A percentile compares a stretch with the other conserved stretches of the same genome.
Conservation (phyloP, 306 rosid genomes). For the Ceratonia siliqua region DNA sequence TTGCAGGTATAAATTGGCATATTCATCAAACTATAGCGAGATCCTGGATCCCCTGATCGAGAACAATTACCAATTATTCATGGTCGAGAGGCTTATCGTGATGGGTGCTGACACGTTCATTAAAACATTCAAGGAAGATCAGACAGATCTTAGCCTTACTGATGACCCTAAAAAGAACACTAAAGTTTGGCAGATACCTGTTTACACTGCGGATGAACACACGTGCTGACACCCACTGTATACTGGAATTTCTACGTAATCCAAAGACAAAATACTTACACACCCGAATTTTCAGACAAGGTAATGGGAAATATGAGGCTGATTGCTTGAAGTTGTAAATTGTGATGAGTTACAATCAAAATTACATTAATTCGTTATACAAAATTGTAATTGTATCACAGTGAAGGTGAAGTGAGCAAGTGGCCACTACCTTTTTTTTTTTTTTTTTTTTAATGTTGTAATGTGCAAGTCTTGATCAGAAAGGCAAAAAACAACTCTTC, state of each 20-base stretch:
- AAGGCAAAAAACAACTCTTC: not conserved
- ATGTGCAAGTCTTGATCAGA: constrained; percentile 11
- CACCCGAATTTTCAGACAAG: constrained; percentile 1
- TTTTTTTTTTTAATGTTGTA: not conserved
- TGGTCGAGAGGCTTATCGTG: constrained; percentile 85
- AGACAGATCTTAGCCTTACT: constrained; percentile 69
- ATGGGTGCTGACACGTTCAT: constrained; percentile 81
- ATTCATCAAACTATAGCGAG: constrained; percentile 74
- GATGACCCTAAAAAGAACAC: constrained; percentile 96
- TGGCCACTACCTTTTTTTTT: too few relatives aligned
- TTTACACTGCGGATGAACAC: constrained; percentile 61
- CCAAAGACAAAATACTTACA: not conserved
- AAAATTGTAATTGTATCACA: constrained; percentile 8
- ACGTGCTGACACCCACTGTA: constrained; percentile 43
- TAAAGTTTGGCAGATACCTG: constrained; percentile 84
- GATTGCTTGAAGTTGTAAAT: constrained; percentile 47
- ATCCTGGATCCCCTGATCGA: constrained; percentile 64
- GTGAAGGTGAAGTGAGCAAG: constrained; percentile 17
- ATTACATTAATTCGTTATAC: constrained; percentile 39
- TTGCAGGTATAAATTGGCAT: constrained; percentile 81
- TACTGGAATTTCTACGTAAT: not conserved
- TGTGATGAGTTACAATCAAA: constrained; percentile 35
- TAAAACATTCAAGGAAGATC: constrained; percentile 81
- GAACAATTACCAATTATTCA: constrained; percentile 86
- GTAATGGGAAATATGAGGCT: constrained; percentile 31